These are phyloP conservation scores for Podochytrium sp. DNA, from an alignment of 192 early-diverging fungal species.

Conservation along the genomic window DNA sequence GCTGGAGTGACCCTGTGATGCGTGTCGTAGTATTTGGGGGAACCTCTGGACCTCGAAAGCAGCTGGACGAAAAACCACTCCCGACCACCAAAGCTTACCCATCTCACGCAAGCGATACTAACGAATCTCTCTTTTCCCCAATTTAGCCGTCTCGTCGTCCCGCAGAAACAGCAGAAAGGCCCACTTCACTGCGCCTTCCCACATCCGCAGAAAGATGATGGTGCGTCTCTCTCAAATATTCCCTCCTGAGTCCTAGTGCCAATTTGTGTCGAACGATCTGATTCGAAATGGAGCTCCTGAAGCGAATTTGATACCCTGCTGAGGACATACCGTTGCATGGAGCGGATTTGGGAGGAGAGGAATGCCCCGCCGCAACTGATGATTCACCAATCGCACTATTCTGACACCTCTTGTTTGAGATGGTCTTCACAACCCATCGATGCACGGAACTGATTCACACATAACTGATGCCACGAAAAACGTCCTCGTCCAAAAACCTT, in stretches of 20 bases:
- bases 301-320: not conserved
- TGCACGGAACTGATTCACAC: slow-evolving; percentile 16
- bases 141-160: slow-evolving; percentile 36
- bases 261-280: too few relatives aligned
- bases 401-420: slow-evolving; percentile 26
- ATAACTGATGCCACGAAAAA: not conserved
- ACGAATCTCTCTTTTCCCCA: not conserved
- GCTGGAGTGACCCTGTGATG: too few relatives aligned
- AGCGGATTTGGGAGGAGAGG: not conserved
- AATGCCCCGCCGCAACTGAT: not conserved
- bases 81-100: too few relatives aligned
- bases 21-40: too few relatives aligned
- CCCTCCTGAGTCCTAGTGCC: not conserved
- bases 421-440: slow-evolving; percentile 11
- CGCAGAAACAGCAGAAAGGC: slow-evolving; percentile 95
- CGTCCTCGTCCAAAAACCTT: not conserved
- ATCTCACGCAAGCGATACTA: too few relatives aligned
- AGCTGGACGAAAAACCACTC: too few relatives aligned
- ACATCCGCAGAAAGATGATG: slow-evolving; percentile 95
- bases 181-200: slow-evolving; percentile 97
- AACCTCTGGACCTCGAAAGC: too few relatives aligned
- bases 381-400: slow-evolving; percentile 2
- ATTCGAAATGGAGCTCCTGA: not conserved
- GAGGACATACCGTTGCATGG: not conserved
- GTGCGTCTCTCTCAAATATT: slow-evolving; percentile 9